These are phyloP conservation scores for Ampelomyces quisqualis DNA, from an alignment of 2,329 filamentous ascomycete species.

Conservation along the genomic window DNA sequence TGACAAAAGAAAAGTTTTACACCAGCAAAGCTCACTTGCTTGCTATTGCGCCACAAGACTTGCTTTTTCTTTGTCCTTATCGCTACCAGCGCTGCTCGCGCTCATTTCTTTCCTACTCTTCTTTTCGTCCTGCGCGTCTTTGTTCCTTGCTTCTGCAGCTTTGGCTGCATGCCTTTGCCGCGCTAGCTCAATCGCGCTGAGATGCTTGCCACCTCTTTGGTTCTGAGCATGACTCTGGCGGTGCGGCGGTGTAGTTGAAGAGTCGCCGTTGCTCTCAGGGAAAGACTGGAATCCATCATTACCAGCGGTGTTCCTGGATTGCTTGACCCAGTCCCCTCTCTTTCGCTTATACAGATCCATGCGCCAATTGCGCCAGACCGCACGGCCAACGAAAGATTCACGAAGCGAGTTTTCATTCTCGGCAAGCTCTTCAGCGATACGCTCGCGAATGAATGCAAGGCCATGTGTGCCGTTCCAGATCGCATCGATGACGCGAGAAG, in stretches of 20 bases:
- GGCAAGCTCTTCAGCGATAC: conserved; percentile 63
- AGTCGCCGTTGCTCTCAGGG: conserved; percentile 44
- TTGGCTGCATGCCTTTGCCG: conserved; percentile 57
- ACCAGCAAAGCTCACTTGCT: conserved; percentile 5
- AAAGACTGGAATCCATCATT: conserved; percentile 54
- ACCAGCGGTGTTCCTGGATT: conserved; percentile 56
- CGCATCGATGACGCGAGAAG: conserved; percentile 67
- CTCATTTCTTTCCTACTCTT: conserved; percentile 22
- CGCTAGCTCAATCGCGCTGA: conserved; percentile 55
- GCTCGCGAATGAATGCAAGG: conserved; percentile 66
- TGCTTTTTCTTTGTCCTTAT: conserved; percentile 28
- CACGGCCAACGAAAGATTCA: conserved; percentile 65
- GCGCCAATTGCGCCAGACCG: conserved; percentile 72
- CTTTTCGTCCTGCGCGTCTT: conserved; percentile 34
- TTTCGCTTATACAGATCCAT: conserved; percentile 70
- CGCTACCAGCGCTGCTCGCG: conserved; percentile 13
- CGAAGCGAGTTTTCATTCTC: conserved; percentile 61
- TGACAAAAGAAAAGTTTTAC: conserved; percentile 10
- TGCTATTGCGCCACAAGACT: conserved; percentile 27
- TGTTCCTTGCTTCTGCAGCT: conserved; percentile 35
- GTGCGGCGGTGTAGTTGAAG: conserved; percentile 12
- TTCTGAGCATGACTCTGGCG: conserved; percentile 8
- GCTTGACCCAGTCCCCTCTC: conserved; percentile 63
- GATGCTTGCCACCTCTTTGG: conserved; percentile 30
- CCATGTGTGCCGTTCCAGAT: conserved; percentile 65